These are phyloP conservation scores for Podila minutissima DNA, from an alignment of 192 early-diverging fungal genomes.

Conservation along the genomic window DNA sequence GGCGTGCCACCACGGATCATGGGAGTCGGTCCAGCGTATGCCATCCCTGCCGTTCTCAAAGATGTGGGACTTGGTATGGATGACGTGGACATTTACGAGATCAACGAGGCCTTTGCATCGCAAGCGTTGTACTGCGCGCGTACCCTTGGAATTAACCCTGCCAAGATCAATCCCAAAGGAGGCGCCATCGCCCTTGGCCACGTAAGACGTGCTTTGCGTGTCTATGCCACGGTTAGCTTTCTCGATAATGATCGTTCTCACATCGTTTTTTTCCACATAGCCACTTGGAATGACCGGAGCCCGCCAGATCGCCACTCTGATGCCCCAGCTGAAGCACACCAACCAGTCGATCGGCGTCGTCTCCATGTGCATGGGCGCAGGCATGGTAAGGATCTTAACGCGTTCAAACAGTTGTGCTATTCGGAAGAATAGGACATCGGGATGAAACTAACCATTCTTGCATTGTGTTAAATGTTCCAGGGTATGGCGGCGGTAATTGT, in stretches of 20 bases:
- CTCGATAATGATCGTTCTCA: background rate
- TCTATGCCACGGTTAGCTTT: background rate
- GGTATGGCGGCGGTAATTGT: slow-evolving; percentile 48
- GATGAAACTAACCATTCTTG: background rate
- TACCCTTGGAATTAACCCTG: slow-evolving; percentile 81
- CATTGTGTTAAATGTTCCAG: background rate
- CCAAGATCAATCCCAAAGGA: slow-evolving; percentile 97
- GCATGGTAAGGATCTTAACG: slow-evolving; percentile 65
- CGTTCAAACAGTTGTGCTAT: no score
- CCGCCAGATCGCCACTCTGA: slow-evolving; percentile 91
- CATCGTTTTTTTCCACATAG: slow-evolving; percentile 3
- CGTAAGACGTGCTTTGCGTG: slow-evolving; percentile 53
- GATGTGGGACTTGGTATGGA: slow-evolving; percentile 77
- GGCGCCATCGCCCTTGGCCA: slow-evolving; percentile 98
- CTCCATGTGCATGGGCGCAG: slow-evolving; percentile 90
- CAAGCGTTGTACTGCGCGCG: slow-evolving; percentile 91
- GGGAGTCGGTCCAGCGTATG: slow-evolving; percentile 96
- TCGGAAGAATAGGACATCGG: background rate
- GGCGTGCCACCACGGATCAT: slow-evolving; percentile 95
- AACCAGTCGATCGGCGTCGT: slow-evolving; percentile 86
- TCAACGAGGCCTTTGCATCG: slow-evolving; percentile 98
- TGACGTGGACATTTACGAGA: slow-evolving; percentile 89
- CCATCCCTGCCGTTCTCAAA: slow-evolving; percentile 87
- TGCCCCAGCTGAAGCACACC: slow-evolving; percentile 87
- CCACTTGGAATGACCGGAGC: slow-evolving; percentile 90